These are phyloP conservation scores for Nigrograna mackinnonii DNA, from an alignment of 2,329 filamentous ascomycete species.

Conservation along the genomic window DNA sequence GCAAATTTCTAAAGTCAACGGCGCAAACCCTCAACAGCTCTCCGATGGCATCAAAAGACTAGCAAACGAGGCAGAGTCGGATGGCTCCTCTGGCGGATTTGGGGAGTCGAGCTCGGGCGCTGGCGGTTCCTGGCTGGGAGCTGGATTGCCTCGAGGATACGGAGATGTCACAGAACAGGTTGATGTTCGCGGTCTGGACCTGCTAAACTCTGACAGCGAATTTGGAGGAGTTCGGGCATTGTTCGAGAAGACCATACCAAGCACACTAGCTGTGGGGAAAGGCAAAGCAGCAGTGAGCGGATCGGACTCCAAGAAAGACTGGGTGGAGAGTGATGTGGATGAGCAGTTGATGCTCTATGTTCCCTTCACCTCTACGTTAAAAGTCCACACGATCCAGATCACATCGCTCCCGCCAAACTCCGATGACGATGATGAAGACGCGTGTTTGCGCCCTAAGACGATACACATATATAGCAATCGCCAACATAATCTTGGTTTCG, in stretches of 20 bases:
- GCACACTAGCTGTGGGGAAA: conserved; percentile 55
- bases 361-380: conserved; percentile 84
- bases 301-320: conserved; percentile 66
- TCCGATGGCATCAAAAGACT: conserved; percentile 73
- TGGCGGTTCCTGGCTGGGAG: conserved; percentile 68
- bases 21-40: conserved; percentile 73
- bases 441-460: conserved; percentile 78
- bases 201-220: conserved; percentile 83
- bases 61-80: conserved; percentile 62
- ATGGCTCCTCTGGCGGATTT: conserved; percentile 43
- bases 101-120: conserved; percentile 47
- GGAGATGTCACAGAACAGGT: conserved; percentile 80
- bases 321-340: conserved; percentile 95
- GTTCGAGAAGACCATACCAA: conserved; percentile 72
- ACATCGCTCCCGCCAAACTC: conserved; percentile 72
- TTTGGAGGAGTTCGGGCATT: conserved; percentile 73
- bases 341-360: conserved; percentile 94
- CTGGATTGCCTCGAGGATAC: conserved; percentile 77
- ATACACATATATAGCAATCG: conserved; percentile 88
- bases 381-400: conserved; percentile 85
- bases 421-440: conserved; percentile 64
- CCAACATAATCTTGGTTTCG: conserved; percentile 88
- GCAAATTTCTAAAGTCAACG: conserved; percentile 69
- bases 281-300: conserved; percentile 58
- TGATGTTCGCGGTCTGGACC: conserved; percentile 77